Conservation (phyloP, 2,329 filamentous ascomycete species). For the Aureobasidium namibiae region DNA sequence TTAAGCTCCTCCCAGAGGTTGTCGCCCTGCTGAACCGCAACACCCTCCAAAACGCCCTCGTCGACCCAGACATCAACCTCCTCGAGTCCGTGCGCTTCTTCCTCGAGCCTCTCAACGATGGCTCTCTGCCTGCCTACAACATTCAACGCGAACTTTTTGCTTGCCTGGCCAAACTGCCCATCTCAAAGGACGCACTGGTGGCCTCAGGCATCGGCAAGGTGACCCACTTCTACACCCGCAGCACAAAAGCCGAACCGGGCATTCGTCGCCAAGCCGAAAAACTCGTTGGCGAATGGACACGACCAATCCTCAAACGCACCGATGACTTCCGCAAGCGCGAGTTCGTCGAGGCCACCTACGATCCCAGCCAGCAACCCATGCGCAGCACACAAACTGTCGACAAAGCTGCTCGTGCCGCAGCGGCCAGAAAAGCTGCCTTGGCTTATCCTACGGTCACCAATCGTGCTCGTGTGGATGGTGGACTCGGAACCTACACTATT, state of each 20-base stretch:
- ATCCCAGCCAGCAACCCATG: slow-evolving; percentile 38
- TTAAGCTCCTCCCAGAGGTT: slow-evolving; percentile 88
- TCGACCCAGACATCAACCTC: slow-evolving; percentile 92
- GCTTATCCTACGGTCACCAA: slow-evolving; percentile 47
- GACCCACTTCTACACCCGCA: slow-evolving; percentile 93
- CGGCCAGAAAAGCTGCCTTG: slow-evolving; percentile 44
- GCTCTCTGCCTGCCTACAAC: slow-evolving; percentile 88
- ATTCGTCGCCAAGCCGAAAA: slow-evolving; percentile 94
- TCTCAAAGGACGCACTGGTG: slow-evolving; percentile 82
- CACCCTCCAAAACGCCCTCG: slow-evolving; percentile 71
- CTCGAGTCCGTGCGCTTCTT: slow-evolving; percentile 94
- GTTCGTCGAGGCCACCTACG: slow-evolving; percentile 50
- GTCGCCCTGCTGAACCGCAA: slow-evolving; percentile 82
- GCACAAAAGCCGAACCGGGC: slow-evolving; percentile 73
- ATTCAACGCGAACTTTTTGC: slow-evolving; percentile 93
- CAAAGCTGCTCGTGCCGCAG: slow-evolving; percentile 35
- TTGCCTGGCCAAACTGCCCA: slow-evolving; percentile 69
- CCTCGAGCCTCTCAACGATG: slow-evolving; percentile 89
- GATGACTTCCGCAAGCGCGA: slow-evolving; percentile 88
- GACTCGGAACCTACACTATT: slow-evolving; percentile 54
- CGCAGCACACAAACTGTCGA: slow-evolving; percentile 21
- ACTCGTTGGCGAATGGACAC: slow-evolving; percentile 89
- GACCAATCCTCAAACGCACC: slow-evolving; percentile 85
- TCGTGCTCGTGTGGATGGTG: slow-evolving; percentile 50
- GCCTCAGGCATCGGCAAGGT: slow-evolving; percentile 95